Base-by-base conservation (phyloP, 257 asterid genomes). In the Oldenlandia corymbosa region DNA sequence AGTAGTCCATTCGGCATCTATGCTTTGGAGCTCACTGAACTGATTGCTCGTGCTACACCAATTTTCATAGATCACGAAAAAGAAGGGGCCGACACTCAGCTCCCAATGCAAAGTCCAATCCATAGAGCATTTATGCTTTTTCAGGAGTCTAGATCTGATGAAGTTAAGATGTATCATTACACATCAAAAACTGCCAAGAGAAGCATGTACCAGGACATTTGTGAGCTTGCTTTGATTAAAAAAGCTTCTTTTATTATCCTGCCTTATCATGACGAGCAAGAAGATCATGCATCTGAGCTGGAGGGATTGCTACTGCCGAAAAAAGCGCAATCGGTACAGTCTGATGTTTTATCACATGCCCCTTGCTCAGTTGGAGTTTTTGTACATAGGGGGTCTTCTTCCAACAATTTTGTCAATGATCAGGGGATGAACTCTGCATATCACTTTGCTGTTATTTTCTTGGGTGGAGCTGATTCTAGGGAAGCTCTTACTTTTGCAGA, bases 281-380 rank as follows among this genome's bases (percentile, higher is more conserved):
- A 57, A 4, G 77, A 68, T 41, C 50, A n/a, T 58, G 26, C 48
- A 4, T 24, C 53, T 1, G 68, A 28, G 64, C 21, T 54, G 0
- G 74, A 58, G 17, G 18, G 66, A 14, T 72, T 59, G 23, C 27
- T 59, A 11, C 18, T 43, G 23, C 68, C 55, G 31, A 73, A 61
- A 63, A 65, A 70, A 10, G 43, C 53, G 50, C 71, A 76, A 18
- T 73, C 72, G 2, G 36, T 87, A 36, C 80, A 76, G 74, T 48
- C 68, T 4, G 73, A 66, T 28, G 83, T 90, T n/a, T 62, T 90
- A 70, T 58, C 48, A 3, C 79, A 90, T 1, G 88, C 93, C 1
- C 97, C 97, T 67, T 87, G 97, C 77, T 88, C 95, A 3, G 95
- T 90, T 3, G 95, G 87, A 7, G 62, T 90, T 45, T 81, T 84